These are phyloP conservation scores for Teratosphaeria destructans DNA, from an alignment of 2,329 filamentous ascomycete genomes.

Conservation along the genomic window DNA sequence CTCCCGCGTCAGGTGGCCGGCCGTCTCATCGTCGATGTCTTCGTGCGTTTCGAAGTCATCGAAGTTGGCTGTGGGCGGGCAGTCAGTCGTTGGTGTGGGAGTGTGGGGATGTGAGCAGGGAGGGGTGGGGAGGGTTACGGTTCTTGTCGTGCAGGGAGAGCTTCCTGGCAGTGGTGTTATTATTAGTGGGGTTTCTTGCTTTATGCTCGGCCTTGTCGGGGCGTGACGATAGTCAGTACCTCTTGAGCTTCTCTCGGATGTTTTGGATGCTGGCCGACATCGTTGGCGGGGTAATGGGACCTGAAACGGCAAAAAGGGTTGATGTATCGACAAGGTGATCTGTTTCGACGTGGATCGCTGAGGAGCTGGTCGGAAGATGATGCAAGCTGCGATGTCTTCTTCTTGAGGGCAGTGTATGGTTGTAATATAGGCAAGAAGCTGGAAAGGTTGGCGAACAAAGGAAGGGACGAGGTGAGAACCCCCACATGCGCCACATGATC, in stretches of 20 bases:
- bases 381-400: not conserved
- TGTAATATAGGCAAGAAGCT: not conserved
- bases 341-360: not conserved
- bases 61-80: constrained; percentile 10
- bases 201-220: no score
- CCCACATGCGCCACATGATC: not conserved
- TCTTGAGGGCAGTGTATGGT: not conserved
- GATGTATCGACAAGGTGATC: not conserved
- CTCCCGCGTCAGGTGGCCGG: constrained; percentile 24
- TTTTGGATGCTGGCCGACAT: constrained; percentile 20
- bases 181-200: not conserved
- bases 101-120: not conserved
- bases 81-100: not conserved
- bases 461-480: not conserved
- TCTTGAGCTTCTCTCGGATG: constrained; percentile 27
- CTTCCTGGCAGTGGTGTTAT: constrained; percentile 12
- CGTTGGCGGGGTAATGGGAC: not conserved
- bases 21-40: constrained; percentile 28
- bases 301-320: not conserved
- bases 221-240: not conserved
- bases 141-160: constrained; percentile 29
- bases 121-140: constrained; percentile 11
- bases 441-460: not conserved
- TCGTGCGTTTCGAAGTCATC: constrained; percentile 21
- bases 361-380: not conserved